A percentile compares a stretch with the other conserved stretches of the same genome.
phyloP scores from a whole-genome alignment of 2,329 filamentous ascomycete species.

The Colletotrichum truncatum region DNA sequence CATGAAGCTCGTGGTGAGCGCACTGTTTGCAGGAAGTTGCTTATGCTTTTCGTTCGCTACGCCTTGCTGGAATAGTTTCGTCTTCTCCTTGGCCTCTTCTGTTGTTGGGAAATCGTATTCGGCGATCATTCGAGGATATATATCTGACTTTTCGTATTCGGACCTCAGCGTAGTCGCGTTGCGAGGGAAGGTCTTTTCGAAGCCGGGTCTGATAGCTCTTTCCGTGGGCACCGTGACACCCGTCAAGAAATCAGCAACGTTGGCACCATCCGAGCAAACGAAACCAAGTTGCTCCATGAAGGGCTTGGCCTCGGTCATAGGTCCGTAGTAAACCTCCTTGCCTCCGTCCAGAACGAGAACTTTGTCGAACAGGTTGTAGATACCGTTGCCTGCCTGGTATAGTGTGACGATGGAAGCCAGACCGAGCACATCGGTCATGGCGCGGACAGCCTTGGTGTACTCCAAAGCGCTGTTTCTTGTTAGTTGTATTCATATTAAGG shows the following conservation, averaged over 20 bases:
- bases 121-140: slow-evolving; percentile 57
- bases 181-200: slow-evolving; percentile 53
- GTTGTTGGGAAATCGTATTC: slow-evolving; percentile 67
- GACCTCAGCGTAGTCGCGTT: slow-evolving; percentile 52
- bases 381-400: slow-evolving; percentile 76
- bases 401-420: slow-evolving; percentile 70
- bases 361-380: slow-evolving; percentile 77
- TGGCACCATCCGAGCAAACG: slow-evolving; percentile 67
- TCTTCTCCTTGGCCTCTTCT: slow-evolving; percentile 56
- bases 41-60: slow-evolving; percentile 65
- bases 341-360: slow-evolving; percentile 74
- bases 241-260: slow-evolving; percentile 72
- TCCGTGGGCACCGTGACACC: slow-evolving; percentile 75
- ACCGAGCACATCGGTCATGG: slow-evolving; percentile 70
- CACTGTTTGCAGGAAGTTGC: slow-evolving; percentile 60
- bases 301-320: slow-evolving; percentile 63
- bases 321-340: slow-evolving; percentile 72
- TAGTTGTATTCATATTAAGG: background rate
- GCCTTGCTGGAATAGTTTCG: slow-evolving; percentile 61
- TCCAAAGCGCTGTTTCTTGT: slow-evolving; percentile 57
- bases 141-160: slow-evolving; percentile 60
- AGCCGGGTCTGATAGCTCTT: slow-evolving; percentile 62
- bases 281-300: slow-evolving; percentile 75
- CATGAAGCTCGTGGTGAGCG: slow-evolving; percentile 63
- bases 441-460: slow-evolving; percentile 68